These are phyloP conservation scores for Pistacia integerrima DNA, from an alignment of 345 rosid genomes.

Conservation along the genomic window DNA sequence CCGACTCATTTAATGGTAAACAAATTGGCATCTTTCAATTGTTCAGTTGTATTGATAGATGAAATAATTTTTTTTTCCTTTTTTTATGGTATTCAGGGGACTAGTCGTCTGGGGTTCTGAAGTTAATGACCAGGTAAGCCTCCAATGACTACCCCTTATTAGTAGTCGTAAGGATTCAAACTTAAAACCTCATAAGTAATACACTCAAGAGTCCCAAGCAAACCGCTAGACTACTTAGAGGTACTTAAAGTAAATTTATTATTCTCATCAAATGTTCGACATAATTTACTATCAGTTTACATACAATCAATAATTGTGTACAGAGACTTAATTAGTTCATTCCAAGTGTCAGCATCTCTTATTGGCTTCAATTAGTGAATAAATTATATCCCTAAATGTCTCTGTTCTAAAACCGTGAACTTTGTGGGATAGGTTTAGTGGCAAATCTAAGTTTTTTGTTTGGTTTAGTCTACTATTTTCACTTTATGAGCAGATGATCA, in stretches of 20 bases:
- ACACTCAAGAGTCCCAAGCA: no score
- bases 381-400: no score
- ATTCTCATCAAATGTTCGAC: background rate
- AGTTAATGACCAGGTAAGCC: no score
- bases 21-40: background rate
- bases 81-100: no score
- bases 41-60: background rate
- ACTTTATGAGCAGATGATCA: constrained; percentile 16
- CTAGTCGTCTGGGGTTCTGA: no score
- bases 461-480: background rate
- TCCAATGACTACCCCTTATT: no score
- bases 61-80: background rate
- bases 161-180: no score
- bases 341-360: background rate
- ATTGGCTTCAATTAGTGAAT: no score
- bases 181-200: no score
- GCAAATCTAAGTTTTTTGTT: constrained; percentile 19
- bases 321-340: background rate
- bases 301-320: background rate
- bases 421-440: background rate
- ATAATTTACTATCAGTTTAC: background rate
- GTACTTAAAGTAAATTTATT: no score
- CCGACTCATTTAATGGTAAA: background rate
- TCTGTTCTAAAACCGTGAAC: no score
- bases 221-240: no score